Conservation (phyloP, 2,329 filamentous ascomycete species). For the Arthrobotrys conoides region DNA sequence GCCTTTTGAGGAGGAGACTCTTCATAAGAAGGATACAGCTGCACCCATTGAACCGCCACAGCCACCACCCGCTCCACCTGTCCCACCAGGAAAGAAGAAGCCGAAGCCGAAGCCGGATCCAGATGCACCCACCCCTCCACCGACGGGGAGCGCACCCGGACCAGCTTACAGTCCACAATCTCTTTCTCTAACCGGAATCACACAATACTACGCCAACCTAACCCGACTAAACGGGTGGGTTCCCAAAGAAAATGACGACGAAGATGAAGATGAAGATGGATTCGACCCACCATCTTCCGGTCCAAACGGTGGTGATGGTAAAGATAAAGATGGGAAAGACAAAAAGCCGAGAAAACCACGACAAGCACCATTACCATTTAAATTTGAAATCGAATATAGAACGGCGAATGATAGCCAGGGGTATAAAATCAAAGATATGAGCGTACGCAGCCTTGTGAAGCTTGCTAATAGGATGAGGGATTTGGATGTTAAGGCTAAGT, state of each 20-base stretch:
- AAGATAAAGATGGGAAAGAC: constrained; percentile 63
- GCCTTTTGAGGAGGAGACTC: constrained; percentile 62
- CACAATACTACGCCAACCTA: constrained; percentile 95
- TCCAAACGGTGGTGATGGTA: constrained; percentile 47
- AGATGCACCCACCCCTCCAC: constrained; percentile 76
- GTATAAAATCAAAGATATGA: constrained; percentile 85
- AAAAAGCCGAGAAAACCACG: constrained; percentile 73
- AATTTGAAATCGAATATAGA: constrained; percentile 87
- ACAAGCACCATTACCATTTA: constrained; percentile 72
- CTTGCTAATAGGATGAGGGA: constrained; percentile 81
- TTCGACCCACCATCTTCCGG: constrained; percentile 55
- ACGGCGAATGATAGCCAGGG: constrained; percentile 77
- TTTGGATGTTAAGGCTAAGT: constrained; percentile 65
- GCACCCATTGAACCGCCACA: constrained; percentile 2
- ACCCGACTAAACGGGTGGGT: constrained; percentile 78
- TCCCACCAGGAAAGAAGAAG: constrained; percentile 30
- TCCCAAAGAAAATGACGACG: constrained; percentile 71
- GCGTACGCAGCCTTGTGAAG: constrained; percentile 83
- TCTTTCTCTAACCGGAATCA: constrained; percentile 83
- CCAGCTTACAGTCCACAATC: constrained; percentile 91
- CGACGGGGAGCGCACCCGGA: constrained; percentile 80
- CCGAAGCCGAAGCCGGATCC: constrained; percentile 62
- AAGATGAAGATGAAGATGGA: constrained; percentile 63
- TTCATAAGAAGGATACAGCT: not conserved
- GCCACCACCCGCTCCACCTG: constrained; percentile 65